Evolutionary conservation across 2,329 filamentous ascomycete genomes (phyloP).

Genomic region (Alternaria angustiovoidea): DNA sequence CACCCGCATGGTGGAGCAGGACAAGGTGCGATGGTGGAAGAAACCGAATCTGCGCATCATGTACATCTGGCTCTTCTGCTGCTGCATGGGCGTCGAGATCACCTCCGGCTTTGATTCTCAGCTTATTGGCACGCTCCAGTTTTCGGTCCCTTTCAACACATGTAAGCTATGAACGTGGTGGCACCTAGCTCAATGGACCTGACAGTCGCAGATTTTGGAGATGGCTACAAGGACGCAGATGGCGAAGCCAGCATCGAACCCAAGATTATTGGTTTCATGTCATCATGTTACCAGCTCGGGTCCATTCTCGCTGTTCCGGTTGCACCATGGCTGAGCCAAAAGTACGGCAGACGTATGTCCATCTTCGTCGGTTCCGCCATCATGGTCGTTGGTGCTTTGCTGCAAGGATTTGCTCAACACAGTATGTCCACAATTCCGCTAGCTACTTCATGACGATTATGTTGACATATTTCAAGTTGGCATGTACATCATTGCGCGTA

Average conservation of each 20-base stretch:
- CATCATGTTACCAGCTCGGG: conserved; percentile 47
- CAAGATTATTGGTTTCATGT: conserved; percentile 45
- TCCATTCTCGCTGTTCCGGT: conserved; percentile 46
- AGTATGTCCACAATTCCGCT: conserved; percentile 22
- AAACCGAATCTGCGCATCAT: conserved; percentile 51
- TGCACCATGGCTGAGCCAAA: conserved; percentile 44
- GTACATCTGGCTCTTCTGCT: conserved; percentile 50
- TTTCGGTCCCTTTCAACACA: conserved; percentile 45
- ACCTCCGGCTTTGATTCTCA: conserved; percentile 51
- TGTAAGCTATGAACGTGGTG: conserved; percentile 26
- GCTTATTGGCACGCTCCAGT: conserved; percentile 49
- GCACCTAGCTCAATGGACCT: neutral
- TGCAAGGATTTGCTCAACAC: conserved; percentile 61
- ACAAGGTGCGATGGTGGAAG: conserved; percentile 55
- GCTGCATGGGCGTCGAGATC: conserved; percentile 51
- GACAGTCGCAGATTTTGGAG: conserved; percentile 38
- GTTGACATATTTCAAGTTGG: conserved; percentile 40
- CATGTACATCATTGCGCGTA: conserved; percentile 68
- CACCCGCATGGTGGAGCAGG: conserved; percentile 53
- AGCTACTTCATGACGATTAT: neutral
- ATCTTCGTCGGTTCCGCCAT: conserved; percentile 66
- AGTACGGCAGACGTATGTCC: conserved; percentile 62
- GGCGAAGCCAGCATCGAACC: conserved; percentile 33
- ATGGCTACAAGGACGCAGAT: conserved; percentile 33
- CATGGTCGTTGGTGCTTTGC: conserved; percentile 66